Evolutionary conservation across 192 early-diverging fungal species (phyloP).

Genomic region (Coemansia sp.): DNA sequence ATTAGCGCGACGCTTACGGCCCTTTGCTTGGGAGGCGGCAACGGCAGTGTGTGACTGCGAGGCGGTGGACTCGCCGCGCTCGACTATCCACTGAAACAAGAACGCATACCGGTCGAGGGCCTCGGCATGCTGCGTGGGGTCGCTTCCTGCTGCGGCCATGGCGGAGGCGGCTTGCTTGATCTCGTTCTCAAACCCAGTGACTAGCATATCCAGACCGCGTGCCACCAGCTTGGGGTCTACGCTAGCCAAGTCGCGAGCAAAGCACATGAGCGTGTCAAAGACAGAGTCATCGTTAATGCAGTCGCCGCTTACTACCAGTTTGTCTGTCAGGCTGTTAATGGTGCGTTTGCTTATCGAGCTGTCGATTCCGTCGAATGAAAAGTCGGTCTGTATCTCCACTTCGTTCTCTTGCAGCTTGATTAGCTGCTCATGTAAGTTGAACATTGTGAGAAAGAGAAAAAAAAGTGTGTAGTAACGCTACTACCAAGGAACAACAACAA

Average conservation of each 20-base stretch:
- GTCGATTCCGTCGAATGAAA: constrained; percentile 44
- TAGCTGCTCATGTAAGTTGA: constrained; percentile 64
- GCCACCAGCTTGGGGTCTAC: constrained; percentile 54
- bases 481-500: background rate
- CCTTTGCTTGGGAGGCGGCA: constrained; percentile 17
- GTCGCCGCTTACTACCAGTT: constrained; percentile 47
- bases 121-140: constrained; percentile 64
- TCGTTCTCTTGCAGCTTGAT: constrained; percentile 62
- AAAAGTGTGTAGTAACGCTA: background rate
- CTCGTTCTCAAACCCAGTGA: constrained; percentile 72
- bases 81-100: constrained; percentile 80
- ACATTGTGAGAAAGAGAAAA: constrained; percentile 30
- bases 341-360: constrained; percentile 46
- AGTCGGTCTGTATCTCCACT: constrained; percentile 41
- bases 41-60: constrained; percentile 27
- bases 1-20: constrained; percentile 44
- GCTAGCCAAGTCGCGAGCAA: constrained; percentile 53
- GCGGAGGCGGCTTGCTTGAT: constrained; percentile 64
- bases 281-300: constrained; percentile 37
- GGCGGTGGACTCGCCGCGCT: constrained; percentile 64
- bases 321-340: constrained; percentile 59
- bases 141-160: constrained; percentile 67
- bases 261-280: constrained; percentile 40
- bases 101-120: constrained; percentile 84
- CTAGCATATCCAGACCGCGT: constrained; percentile 69